phyloP scores from a whole-genome alignment of 805 yeast species.

The Starmera quercuum region DNA sequence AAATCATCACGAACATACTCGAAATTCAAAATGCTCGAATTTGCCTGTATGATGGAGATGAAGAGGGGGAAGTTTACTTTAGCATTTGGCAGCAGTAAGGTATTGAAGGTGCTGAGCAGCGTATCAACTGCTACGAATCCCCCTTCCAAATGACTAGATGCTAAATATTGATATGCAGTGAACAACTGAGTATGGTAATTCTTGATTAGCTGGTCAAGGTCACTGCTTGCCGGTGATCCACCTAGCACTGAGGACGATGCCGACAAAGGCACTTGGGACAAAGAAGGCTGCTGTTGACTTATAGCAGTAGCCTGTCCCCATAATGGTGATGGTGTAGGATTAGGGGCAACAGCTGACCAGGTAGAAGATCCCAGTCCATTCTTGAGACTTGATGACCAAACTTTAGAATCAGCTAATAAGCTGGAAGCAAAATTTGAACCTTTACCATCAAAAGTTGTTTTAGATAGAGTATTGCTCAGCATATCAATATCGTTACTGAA shows the following conservation, averaged over 20 bases:
- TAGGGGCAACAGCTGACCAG: neutral
- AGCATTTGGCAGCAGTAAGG: slow-evolving; percentile 1
- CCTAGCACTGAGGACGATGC: no score
- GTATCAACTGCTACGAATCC: slow-evolving; percentile 5
- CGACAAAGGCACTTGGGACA: neutral
- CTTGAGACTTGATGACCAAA: slow-evolving; percentile 2
- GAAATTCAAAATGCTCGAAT: slow-evolving; percentile 6
- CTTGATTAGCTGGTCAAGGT: slow-evolving; percentile 3
- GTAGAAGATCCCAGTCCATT: neutral
- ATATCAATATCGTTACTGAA: slow-evolving; percentile 4
- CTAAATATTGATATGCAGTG: slow-evolving; percentile 5
- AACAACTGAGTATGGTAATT: slow-evolving; percentile 7
- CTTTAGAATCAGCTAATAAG: slow-evolving; percentile 2
- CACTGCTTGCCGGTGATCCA: neutral
- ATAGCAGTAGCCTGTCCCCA: neutral
- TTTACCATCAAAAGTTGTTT: slow-evolving; percentile 1
- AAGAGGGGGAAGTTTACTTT: slow-evolving; percentile 4
- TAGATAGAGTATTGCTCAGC: neutral
- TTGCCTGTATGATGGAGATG: slow-evolving; percentile 7
- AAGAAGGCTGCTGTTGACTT: neutral
- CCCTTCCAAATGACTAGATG: slow-evolving; percentile 2
- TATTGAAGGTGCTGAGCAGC: slow-evolving; percentile 2
- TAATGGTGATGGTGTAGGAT: neutral
- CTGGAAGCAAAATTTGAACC: neutral
- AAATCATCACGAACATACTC: slow-evolving; percentile 5